phyloP scores from a whole-genome alignment of 441 rosid genomes.

The Mallotus repandus region DNA sequence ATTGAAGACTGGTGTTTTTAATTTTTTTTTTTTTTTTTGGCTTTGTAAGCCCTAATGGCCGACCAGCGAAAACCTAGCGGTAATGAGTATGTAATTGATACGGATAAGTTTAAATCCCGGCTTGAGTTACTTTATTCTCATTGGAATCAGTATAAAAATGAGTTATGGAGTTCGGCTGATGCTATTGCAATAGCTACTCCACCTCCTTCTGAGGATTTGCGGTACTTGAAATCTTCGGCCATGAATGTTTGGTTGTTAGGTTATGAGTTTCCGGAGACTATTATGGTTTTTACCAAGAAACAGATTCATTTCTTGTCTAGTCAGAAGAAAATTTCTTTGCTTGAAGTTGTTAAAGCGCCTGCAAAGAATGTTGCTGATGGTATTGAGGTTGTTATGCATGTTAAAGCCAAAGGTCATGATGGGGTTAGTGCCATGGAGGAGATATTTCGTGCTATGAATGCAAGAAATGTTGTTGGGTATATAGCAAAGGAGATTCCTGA shows the following conservation, averaged over 20 bases:
- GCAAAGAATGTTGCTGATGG: slow-evolving; percentile 54
- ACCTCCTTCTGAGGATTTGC: slow-evolving; percentile 72
- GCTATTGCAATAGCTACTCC: slow-evolving; percentile 76
- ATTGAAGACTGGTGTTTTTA: neutral
- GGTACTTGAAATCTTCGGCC: slow-evolving; percentile 85
- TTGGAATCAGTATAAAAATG: slow-evolving; percentile 53
- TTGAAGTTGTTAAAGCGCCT: slow-evolving; percentile 57
- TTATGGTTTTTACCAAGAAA: slow-evolving; percentile 74
- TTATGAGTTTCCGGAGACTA: slow-evolving; percentile 89
- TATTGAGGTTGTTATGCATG: slow-evolving; percentile 65
- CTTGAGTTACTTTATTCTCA: slow-evolving; percentile 56
- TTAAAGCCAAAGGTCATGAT: slow-evolving; percentile 62
- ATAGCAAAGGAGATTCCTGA: slow-evolving; percentile 78
- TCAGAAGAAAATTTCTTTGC: slow-evolving; percentile 69
- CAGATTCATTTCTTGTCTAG: slow-evolving; percentile 80
- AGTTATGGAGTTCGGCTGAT: slow-evolving; percentile 63
- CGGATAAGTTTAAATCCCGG: slow-evolving; percentile 57
- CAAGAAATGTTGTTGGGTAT: slow-evolving; percentile 56
- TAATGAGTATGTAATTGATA: slow-evolving; percentile 47
- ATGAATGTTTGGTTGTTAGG: slow-evolving; percentile 84
- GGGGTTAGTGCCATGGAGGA: slow-evolving; percentile 61
- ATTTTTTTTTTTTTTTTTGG: neutral
- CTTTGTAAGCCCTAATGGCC: neutral
- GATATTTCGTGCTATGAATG: slow-evolving; percentile 52
- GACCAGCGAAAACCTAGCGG: slow-evolving; percentile 21